Evolutionary conservation across 1,284 basidiomycete genomes (phyloP).

Genomic region (Mixia osmundae): DNA sequence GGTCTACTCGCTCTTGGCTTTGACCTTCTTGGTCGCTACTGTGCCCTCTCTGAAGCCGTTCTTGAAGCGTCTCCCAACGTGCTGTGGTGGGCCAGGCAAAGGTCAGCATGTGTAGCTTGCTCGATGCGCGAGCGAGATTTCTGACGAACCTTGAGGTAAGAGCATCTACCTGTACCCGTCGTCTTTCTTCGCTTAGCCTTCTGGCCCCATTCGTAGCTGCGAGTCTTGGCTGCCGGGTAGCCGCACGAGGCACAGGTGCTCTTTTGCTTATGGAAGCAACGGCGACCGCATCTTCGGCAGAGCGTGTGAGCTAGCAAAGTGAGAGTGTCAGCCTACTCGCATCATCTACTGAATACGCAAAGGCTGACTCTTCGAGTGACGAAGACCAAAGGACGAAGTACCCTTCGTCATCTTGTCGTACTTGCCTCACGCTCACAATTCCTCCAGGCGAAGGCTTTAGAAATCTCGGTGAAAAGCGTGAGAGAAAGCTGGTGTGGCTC

Average conservation of each 20-base stretch:
- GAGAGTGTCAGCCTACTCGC: too few relatives aligned
- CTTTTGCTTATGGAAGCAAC: slow-evolving; percentile 74
- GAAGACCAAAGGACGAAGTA: too few relatives aligned
- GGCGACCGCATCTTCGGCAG: slow-evolving; percentile 78
- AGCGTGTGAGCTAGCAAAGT: too few relatives aligned
- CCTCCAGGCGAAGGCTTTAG: too few relatives aligned
- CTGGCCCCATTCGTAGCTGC: slow-evolving; percentile 91
- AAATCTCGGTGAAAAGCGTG: too few relatives aligned
- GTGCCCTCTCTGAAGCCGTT: slow-evolving; percentile 79
- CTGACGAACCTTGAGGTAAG: slow-evolving; percentile 46
- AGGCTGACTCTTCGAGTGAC: too few relatives aligned
- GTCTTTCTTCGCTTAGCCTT: slow-evolving; percentile 94
- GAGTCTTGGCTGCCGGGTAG: slow-evolving; percentile 82
- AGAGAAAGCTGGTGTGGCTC: too few relatives aligned
- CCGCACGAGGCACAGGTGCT: slow-evolving; percentile 85
- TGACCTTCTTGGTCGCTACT: slow-evolving; percentile 28
- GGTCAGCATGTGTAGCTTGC: not conserved
- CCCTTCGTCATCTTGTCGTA: too few relatives aligned
- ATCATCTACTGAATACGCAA: too few relatives aligned
- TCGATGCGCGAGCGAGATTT: not conserved
- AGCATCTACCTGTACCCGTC: slow-evolving; percentile 86
- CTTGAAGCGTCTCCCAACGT: slow-evolving; percentile 81
- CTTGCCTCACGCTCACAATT: too few relatives aligned
- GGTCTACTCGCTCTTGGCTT: too few relatives aligned
- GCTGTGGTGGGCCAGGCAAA: not conserved